These are phyloP conservation scores for Cucumis melo DNA, from an alignment of 306 rosid species.

Conservation along the genomic window DNA sequence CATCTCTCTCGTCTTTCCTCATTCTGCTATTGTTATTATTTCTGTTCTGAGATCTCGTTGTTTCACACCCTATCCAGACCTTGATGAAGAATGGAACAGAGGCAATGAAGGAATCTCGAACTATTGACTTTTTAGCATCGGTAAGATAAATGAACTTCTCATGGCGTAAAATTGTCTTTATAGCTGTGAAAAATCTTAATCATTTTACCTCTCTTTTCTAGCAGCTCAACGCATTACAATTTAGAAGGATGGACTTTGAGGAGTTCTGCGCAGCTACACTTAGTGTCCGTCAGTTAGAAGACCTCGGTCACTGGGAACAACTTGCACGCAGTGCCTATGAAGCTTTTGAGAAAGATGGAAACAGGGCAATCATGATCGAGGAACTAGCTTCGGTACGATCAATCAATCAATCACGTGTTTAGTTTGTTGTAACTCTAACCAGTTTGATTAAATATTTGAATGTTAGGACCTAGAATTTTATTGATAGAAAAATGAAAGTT, in stretches of 20 bases:
- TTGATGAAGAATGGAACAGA: constrained; percentile 75
- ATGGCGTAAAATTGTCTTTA: background rate
- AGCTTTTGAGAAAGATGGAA: constrained; percentile 71
- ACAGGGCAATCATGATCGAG: constrained; percentile 71
- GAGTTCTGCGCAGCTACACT: constrained; percentile 79
- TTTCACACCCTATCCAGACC: constrained; percentile 36
- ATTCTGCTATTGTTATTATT: constrained; percentile 8
- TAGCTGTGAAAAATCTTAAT: background rate
- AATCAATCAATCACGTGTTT: constrained; percentile 3
- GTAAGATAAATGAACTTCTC: constrained; percentile 24
- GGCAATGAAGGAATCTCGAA: constrained; percentile 83
- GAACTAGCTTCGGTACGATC: constrained; percentile 86
- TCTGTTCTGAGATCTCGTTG: constrained; percentile 13
- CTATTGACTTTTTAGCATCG: constrained; percentile 51
- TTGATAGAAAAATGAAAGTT: background rate
- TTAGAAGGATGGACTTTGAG: constrained; percentile 79
- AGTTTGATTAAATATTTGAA: too few species aligned
- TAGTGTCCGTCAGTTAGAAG: constrained; percentile 83
- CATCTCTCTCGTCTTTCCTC: constrained; percentile 10
- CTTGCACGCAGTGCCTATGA: constrained; percentile 81
- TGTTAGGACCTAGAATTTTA: background rate
- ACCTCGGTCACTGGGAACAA: constrained; percentile 72
- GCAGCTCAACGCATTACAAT: constrained; percentile 80
- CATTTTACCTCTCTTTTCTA: constrained; percentile 12
- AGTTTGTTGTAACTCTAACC: background rate